Base-by-base conservation (phyloP, 306 rosid genomes). In the Hylodesmum podocarpum region DNA sequence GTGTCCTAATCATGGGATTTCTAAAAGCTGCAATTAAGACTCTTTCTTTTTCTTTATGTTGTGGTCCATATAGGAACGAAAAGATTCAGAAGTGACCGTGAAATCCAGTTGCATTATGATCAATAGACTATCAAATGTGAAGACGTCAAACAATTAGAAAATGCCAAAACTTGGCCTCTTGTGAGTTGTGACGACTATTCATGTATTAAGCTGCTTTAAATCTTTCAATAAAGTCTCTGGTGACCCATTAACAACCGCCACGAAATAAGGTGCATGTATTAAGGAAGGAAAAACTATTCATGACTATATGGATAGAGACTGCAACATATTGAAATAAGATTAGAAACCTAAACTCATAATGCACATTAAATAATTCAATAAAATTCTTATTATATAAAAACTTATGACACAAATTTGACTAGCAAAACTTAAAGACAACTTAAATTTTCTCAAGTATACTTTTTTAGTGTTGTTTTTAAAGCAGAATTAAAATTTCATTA, bases 81-180 rank as follows among this genome's bases (percentile, higher is more conserved):
- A 67, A 78, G 72, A 67, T 75, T 85, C 66, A 78, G 66, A 47
- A 64, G 59, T 82, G 80, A 65, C 82, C 51, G 2, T 33, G 50
- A 68, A 73, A 73, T 73, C 83, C 61, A 73, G 24, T 50, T 34
- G 80, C 47, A 73, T 74, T 73, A 83, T 83, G 70, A 83, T 83
- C 50, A 66, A 79, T 44, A 69, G 53, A 67, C 65, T 49, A 80
- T 29, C 13, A 67, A 61, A 37, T 47, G 68, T 18, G 53, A 78
- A 41, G 29, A 51, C 3, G 68, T 73, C 66, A 82, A 77, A 82
- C 83, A 71, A 82, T 81, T 73, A 72, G 72, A 79, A 81, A 81
- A 84, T 87, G 81, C 78, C 86, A 81, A 84, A 84, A 59, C 73
- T 78, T 66, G 55, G 76, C 39, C 28, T 54, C 78, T 64, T 64